phyloP scores from a whole-genome alignment of 345 rosid species.

The Moricandia moricandioides region DNA sequence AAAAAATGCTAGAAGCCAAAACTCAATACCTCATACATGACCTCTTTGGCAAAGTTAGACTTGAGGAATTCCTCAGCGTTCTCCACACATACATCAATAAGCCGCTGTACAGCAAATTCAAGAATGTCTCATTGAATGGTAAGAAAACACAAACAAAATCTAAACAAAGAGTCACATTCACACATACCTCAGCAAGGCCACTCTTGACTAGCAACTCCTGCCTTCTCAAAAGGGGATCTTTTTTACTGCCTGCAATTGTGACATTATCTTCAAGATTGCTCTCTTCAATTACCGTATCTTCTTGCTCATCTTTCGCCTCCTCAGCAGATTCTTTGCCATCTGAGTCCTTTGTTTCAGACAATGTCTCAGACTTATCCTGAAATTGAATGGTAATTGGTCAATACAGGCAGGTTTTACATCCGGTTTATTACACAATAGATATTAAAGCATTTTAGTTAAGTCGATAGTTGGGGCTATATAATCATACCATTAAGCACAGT shows the following conservation, averaged over 20 bases:
- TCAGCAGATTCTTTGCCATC: conserved; percentile 39
- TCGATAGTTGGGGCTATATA: conserved; percentile 16
- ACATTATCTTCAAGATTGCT: conserved; percentile 37
- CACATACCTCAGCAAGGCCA: conserved; percentile 90
- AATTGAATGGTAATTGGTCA: not conserved
- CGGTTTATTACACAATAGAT: not conserved
- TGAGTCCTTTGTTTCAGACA: conserved; percentile 37
- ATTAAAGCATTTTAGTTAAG: not conserved
- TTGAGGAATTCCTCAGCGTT: conserved; percentile 62
- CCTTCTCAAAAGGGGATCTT: conserved; percentile 74
- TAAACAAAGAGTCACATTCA: not conserved
- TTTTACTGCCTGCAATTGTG: conserved; percentile 57
- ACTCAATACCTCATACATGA: conserved; percentile 66
- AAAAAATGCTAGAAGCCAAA: conserved; percentile 5
- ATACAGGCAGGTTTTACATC: not conserved
- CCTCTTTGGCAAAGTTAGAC: conserved; percentile 77
- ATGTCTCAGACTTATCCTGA: conserved; percentile 52
- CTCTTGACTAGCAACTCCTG: conserved; percentile 70
- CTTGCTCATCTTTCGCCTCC: conserved; percentile 34
- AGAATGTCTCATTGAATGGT: conserved; percentile 10
- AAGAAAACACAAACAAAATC: conserved; percentile 3
- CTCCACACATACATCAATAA: conserved; percentile 63
- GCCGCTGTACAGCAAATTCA: conserved; percentile 54
- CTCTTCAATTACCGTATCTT: conserved; percentile 24
- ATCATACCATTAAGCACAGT: conserved; percentile 59